These are phyloP conservation scores for Hippophae tibetana DNA, from an alignment of 306 rosid species.

Conservation along the genomic window DNA sequence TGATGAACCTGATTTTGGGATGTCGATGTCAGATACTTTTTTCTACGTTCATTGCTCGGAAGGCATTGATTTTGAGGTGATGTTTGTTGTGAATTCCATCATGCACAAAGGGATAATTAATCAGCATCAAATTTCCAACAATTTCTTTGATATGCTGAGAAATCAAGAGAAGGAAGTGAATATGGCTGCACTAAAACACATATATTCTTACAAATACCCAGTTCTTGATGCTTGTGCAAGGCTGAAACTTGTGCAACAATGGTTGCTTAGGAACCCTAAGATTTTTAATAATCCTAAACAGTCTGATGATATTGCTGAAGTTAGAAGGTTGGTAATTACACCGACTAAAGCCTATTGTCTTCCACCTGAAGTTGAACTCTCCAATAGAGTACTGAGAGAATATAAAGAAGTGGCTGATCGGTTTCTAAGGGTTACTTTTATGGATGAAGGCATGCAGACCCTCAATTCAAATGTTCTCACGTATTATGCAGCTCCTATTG, in stretches of 20 bases:
- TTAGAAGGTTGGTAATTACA: slow-evolving; percentile 72
- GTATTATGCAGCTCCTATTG: slow-evolving; percentile 63
- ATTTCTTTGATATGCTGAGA: slow-evolving; percentile 49
- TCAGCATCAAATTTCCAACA: slow-evolving; percentile 47
- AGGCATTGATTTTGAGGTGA: slow-evolving; percentile 46
- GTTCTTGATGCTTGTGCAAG: slow-evolving; percentile 49
- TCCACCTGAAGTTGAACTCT: slow-evolving; percentile 71
- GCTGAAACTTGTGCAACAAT: slow-evolving; percentile 53
- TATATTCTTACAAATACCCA: slow-evolving; percentile 50
- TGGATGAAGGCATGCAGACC: slow-evolving; percentile 89
- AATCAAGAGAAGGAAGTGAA: slow-evolving; percentile 49
- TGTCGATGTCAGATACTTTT: slow-evolving; percentile 40
- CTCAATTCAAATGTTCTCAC: slow-evolving; percentile 46
- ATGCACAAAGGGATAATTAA: slow-evolving; percentile 60
- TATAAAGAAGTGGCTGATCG: slow-evolving; percentile 59
- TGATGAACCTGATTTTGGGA: slow-evolving; percentile 58
- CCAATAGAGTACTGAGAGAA: slow-evolving; percentile 71
- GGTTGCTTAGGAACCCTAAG: slow-evolving; percentile 64
- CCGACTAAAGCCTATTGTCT: slow-evolving; percentile 78
- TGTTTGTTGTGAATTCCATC: slow-evolving; percentile 61
- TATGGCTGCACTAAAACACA: slow-evolving; percentile 68
- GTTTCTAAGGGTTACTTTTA: slow-evolving; percentile 73
- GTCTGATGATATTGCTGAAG: slow-evolving; percentile 51
- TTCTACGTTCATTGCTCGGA: slow-evolving; percentile 37
- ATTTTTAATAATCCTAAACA: slow-evolving; percentile 44